Evolutionary conservation across 2,329 filamentous ascomycete genomes (phyloP).

Genomic region (Calcarisporium arbuscula): DNA sequence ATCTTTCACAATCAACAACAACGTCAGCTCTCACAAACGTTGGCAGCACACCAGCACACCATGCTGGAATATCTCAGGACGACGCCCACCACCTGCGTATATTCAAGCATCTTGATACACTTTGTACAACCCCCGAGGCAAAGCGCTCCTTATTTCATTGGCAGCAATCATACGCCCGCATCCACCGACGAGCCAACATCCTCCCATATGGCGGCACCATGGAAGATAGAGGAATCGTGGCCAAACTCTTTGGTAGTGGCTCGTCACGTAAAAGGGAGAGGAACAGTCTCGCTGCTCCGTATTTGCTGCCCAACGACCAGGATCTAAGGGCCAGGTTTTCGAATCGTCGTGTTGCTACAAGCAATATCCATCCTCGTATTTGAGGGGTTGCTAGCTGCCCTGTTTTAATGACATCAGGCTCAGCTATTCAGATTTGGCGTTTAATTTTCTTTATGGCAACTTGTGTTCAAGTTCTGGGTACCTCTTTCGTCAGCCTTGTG

Average conservation of each 20-base stretch:
- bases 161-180: constrained; percentile 43
- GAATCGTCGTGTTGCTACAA: too few relatives aligned
- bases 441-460: too few relatives aligned
- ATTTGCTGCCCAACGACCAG: too few relatives aligned
- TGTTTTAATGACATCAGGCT: too few relatives aligned
- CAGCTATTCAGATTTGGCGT: too few relatives aligned
- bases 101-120: constrained; percentile 38
- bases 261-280: constrained; percentile 13
- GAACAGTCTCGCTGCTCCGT: constrained; percentile 12
- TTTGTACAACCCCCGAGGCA: constrained; percentile 43
- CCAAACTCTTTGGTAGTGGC: constrained; percentile 19
- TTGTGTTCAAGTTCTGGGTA: too few relatives aligned
- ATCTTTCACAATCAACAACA: constrained; percentile 25
- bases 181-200: constrained; percentile 27
- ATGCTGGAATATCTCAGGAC: constrained; percentile 26
- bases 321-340: too few relatives aligned
- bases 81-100: constrained; percentile 36
- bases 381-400: too few relatives aligned
- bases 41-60: constrained; percentile 11
- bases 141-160: constrained; percentile 39
- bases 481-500: too few relatives aligned
- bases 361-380: too few relatives aligned
- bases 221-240: constrained; percentile 21
- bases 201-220: constrained; percentile 32
- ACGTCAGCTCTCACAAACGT: constrained; percentile 23